Evolutionary conservation across 805 yeast genomes (phyloP), one percentile per base, ranked within the genome.

Genomic region (Teunomyces stri): DNA sequence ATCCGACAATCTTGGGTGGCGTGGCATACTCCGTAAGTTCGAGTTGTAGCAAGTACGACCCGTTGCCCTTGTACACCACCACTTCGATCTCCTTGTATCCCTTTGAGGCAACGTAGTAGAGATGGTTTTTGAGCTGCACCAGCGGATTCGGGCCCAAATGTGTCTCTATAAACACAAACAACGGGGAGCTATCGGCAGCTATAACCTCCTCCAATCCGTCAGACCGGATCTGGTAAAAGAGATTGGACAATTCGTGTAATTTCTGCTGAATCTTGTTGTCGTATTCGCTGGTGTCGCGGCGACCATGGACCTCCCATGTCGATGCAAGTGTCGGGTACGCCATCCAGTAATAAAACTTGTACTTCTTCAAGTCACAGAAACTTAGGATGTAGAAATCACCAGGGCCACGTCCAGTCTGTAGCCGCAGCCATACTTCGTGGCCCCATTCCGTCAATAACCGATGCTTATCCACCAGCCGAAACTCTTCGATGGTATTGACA

Each of bases 341-440:
- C 53, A 88, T 78, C 99, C 99, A 95, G 66, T 94, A 91, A 59
- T 79, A 86, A 60, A 86, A 92, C 58, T 79, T 83, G 70, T 87
- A 91, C 66, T 87, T 89, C 64, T 94, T 94, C 61, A 94, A 75
- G 64, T 94, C 99, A 0, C 96, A 86, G 67, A 84, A 94, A 36
- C 90, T 75, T 25, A 91, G 68, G 10, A 72, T 48, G 39, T 57
- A 58, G 47, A 72, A 66, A 28, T 51, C 56, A 42, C 56, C 54
- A 35, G 42, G 31, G n/a, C 37, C 44, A 9, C 27, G 25, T 53
- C 60, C 7, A 54, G 53, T 45, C 27, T 56, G 53, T 2, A 60
- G 56, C 4, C 50, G 46, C 11, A 51, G 38, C 36, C 55, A 48
- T 2, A 68, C 50, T 29, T 56, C 56, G 2, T 46, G 33, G 6